Percentiles rank a stretch among this genome's conserved stretches.
phyloP scores from a whole-genome alignment of 75 land plant genomes.

The Pinus tabuliformis region DNA sequence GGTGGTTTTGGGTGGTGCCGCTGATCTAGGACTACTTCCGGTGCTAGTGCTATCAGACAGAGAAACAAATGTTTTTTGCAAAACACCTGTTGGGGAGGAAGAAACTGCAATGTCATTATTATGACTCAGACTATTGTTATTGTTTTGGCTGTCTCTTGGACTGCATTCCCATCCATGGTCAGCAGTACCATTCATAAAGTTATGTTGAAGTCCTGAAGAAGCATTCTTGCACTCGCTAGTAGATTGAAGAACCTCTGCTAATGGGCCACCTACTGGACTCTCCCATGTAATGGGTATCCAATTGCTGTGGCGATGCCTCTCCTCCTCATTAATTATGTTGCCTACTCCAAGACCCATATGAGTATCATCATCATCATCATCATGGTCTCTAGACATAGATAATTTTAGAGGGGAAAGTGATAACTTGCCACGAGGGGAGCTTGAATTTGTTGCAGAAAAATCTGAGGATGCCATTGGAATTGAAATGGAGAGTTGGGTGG shows the following conservation, averaged over 20 bases:
- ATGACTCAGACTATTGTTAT: conserved; percentile 11
- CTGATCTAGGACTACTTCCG: conserved; percentile 54
- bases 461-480: conserved; percentile 50
- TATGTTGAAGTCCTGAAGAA: conserved; percentile 9
- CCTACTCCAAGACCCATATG: conserved; percentile 22
- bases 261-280: conserved; percentile 79
- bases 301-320: conserved; percentile 11
- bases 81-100: conserved; percentile 68
- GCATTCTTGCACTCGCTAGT: conserved; percentile 14
- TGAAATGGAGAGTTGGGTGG: conserved; percentile 82
- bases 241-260: conserved; percentile 74
- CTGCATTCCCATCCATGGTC: conserved; percentile 48
- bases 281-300: conserved; percentile 74
- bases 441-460: conserved; percentile 24
- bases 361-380: conserved; percentile 12
- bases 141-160: conserved; percentile 8
- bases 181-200: conserved; percentile 44
- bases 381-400: conserved; percentile 31
- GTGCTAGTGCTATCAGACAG: conserved; percentile 56
- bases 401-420: conserved; percentile 66
- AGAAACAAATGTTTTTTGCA: conserved; percentile 55
- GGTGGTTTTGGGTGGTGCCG: conserved; percentile 6
- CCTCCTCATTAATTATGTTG: conserved; percentile 15
- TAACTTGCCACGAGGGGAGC: conserved; percentile 49
- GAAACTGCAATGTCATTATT: conserved; percentile 25